phyloP scores from a whole-genome alignment of 2,329 filamentous ascomycete species.

The Diaporthe humulicola region DNA sequence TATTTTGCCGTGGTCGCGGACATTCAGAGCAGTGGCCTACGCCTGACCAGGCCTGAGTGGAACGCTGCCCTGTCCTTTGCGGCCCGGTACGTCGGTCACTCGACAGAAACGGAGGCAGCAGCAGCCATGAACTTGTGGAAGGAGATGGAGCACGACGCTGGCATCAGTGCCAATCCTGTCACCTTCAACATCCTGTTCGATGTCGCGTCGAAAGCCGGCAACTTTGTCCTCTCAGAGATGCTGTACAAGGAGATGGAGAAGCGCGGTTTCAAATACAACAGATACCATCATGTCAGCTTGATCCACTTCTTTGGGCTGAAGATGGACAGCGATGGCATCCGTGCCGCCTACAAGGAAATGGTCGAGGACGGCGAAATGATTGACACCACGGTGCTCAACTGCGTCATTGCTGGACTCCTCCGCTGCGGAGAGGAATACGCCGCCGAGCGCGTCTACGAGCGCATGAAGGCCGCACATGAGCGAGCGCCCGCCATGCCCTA shows the following conservation, averaged over 20 bases:
- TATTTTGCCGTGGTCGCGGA: slow-evolving; percentile 90
- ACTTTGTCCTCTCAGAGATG: slow-evolving; percentile 86
- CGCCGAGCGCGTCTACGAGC: slow-evolving; percentile 84
- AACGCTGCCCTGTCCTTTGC: slow-evolving; percentile 86
- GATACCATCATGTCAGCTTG: slow-evolving; percentile 84
- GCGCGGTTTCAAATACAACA: slow-evolving; percentile 77
- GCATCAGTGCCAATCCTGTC: slow-evolving; percentile 76
- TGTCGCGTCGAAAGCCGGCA: slow-evolving; percentile 85
- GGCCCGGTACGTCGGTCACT: slow-evolving; percentile 74
- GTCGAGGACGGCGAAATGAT: slow-evolving; percentile 89
- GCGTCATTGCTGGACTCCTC: slow-evolving; percentile 84
- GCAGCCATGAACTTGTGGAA: slow-evolving; percentile 84
- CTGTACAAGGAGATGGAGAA: slow-evolving; percentile 84
- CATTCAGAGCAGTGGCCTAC: slow-evolving; percentile 79
- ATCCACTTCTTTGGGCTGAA: slow-evolving; percentile 88
- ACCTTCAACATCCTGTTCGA: slow-evolving; percentile 97
- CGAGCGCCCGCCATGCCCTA: slow-evolving; percentile 55
- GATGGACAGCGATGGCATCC: slow-evolving; percentile 79
- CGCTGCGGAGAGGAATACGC: slow-evolving; percentile 80
- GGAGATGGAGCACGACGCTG: slow-evolving; percentile 85
- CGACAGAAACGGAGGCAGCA: slow-evolving; percentile 72
- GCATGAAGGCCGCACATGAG: slow-evolving; percentile 79
- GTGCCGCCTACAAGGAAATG: slow-evolving; percentile 84
- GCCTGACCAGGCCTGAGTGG: slow-evolving; percentile 80
- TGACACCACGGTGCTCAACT: slow-evolving; percentile 88